Percentiles rank a stretch among this genome's conserved stretches.
These are phyloP conservation scores for Zasmidium cellare DNA, from an alignment of 2,329 filamentous ascomycete genomes.

Conservation along the genomic window DNA sequence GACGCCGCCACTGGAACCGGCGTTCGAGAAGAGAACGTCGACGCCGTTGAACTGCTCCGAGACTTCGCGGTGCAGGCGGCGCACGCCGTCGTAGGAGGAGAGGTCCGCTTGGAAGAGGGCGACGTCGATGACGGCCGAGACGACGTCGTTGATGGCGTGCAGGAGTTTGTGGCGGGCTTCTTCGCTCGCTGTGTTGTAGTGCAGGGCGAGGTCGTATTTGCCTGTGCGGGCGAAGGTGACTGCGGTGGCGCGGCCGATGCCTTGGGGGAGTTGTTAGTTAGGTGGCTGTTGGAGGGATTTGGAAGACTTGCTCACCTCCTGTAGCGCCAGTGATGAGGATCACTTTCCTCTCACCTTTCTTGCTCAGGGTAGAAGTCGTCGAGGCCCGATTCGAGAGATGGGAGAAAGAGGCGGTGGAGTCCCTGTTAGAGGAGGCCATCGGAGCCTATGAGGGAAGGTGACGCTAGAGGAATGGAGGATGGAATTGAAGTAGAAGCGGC, in stretches of 20 bases:
- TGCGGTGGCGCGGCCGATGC: slow-evolving; percentile 46
- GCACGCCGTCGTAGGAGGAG: slow-evolving; percentile 27
- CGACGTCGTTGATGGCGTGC: slow-evolving; percentile 29
- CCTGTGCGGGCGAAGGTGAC: slow-evolving; percentile 41
- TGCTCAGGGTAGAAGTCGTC: not conserved
- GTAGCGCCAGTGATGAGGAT: slow-evolving; percentile 45
- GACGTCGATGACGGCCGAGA: slow-evolving; percentile 42
- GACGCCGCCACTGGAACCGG: slow-evolving; percentile 31
- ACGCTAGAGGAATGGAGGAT: not conserved
- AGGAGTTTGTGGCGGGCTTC: slow-evolving; percentile 34
- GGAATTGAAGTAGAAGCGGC: not conserved
- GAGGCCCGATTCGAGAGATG: slow-evolving; percentile 2
- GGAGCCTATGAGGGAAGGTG: not conserved
- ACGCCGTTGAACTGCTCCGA: slow-evolving; percentile 34
- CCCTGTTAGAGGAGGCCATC: not conserved
- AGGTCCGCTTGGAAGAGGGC: slow-evolving; percentile 30
- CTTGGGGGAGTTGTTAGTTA: slow-evolving; percentile 14
- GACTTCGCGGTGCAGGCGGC: slow-evolving; percentile 37
- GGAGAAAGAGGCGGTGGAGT: slow-evolving; percentile 1
- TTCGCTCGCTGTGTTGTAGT: slow-evolving; percentile 42
- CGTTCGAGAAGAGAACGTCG: slow-evolving; percentile 46
- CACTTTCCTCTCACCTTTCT: slow-evolving; percentile 23
- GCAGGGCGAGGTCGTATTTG: slow-evolving; percentile 43
- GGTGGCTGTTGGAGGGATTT: not conserved
- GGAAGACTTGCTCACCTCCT: slow-evolving; percentile 31